phyloP scores from a whole-genome alignment of 257 asterid genomes.

The Cordia subcordata region DNA sequence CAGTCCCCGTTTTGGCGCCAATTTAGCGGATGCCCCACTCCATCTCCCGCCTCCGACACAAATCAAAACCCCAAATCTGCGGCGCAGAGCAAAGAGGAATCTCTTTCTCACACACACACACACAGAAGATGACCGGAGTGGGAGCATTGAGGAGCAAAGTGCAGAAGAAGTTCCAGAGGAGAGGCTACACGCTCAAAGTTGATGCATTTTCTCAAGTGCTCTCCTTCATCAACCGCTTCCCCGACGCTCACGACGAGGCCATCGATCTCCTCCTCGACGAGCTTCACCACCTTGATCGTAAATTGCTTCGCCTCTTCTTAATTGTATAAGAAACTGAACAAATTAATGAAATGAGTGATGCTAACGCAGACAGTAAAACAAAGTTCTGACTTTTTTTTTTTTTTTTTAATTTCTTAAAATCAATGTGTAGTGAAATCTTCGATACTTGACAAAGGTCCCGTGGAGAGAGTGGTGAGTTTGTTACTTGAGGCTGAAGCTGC shows the following conservation, averaged over 20 bases:
- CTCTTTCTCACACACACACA: too few species aligned
- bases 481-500: conserved; percentile 54
- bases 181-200: conserved; percentile 79
- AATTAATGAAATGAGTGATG: background rate
- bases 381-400: background rate
- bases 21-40: too few species aligned
- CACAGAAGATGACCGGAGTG: conserved; percentile 32
- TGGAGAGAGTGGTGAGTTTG: conserved; percentile 48
- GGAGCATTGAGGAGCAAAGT: conserved; percentile 56
- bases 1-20: too few species aligned
- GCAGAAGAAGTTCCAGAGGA: conserved; percentile 81
- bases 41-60: too few species aligned
- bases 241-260: conserved; percentile 66
- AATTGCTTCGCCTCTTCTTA: background rate
- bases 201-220: conserved; percentile 76
- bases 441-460: conserved; percentile 71
- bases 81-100: too few species aligned
- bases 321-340: too few species aligned
- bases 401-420: too few species aligned
- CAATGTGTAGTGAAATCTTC: conserved; percentile 86
- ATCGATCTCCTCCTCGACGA: conserved; percentile 75
- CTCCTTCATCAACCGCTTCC: conserved; percentile 51
- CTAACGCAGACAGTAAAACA: background rate
- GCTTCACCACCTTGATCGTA: conserved; percentile 57
- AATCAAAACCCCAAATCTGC: too few species aligned